Conservation (phyloP, 495 filamentous ascomycete species). For the Xylaria nigripes region DNA sequence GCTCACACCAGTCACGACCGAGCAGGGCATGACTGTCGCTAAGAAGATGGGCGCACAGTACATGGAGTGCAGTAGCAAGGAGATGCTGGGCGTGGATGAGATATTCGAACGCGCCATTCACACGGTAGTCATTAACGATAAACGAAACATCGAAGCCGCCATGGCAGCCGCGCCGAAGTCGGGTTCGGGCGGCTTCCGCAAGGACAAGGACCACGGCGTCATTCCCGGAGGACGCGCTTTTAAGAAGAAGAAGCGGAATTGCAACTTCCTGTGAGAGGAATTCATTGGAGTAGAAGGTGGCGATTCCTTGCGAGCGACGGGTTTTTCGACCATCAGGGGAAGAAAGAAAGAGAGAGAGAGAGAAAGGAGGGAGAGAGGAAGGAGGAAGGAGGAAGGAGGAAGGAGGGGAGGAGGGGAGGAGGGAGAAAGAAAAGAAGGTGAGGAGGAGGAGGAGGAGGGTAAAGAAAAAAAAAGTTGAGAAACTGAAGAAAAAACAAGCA, state of each 20-base stretch:
- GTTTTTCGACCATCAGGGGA: background rate
- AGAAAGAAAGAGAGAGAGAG: too few relatives aligned
- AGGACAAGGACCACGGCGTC: slow-evolving; percentile 16
- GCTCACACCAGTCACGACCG: slow-evolving; percentile 82
- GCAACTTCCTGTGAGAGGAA: slow-evolving; percentile 56
- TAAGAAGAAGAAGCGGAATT: slow-evolving; percentile 58
- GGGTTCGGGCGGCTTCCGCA: slow-evolving; percentile 10
- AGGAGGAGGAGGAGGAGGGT: background rate
- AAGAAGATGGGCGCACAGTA: slow-evolving; percentile 88
- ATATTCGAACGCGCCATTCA: slow-evolving; percentile 87
- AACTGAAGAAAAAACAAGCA: background rate
- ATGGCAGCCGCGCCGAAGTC: slow-evolving; percentile 28
- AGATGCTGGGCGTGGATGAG: slow-evolving; percentile 90
- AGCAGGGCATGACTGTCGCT: slow-evolving; percentile 83
- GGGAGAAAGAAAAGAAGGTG: too few relatives aligned
- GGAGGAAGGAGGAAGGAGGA: background rate
- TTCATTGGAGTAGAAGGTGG: background rate
- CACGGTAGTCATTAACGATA: slow-evolving; percentile 67
- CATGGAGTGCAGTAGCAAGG: slow-evolving; percentile 97
- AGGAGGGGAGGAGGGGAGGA: background rate
- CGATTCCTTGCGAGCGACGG: slow-evolving; percentile 1
- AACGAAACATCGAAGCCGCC: slow-evolving; percentile 37
- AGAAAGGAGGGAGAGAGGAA: background rate
- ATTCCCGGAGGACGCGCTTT: slow-evolving; percentile 28
- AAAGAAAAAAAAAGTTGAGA: background rate